These are phyloP conservation scores for Xylaria sp. DNA, from an alignment of 2,329 filamentous ascomycete genomes.

Conservation along the genomic window DNA sequence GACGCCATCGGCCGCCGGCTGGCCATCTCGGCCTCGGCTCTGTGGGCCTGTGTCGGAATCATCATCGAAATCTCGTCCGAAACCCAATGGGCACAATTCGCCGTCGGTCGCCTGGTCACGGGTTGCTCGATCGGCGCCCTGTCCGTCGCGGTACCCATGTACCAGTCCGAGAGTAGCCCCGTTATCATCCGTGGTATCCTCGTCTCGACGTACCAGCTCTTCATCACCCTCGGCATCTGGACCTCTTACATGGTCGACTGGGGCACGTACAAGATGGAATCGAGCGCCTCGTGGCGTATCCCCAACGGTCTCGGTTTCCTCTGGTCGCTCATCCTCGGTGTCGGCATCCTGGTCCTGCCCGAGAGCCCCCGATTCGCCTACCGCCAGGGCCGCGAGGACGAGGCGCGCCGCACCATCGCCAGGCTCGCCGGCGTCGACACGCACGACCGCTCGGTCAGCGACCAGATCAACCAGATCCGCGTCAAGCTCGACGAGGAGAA, in stretches of 20 bases:
- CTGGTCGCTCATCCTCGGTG: conserved; percentile 56
- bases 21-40: conserved; percentile 63
- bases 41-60: conserved; percentile 66
- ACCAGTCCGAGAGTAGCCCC: conserved; percentile 68
- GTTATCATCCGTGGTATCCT: conserved; percentile 66
- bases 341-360: conserved; percentile 55
- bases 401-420: conserved; percentile 53
- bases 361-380: conserved; percentile 58
- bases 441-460: conserved; percentile 45
- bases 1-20: conserved; percentile 64
- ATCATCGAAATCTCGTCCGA: conserved; percentile 63
- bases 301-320: conserved; percentile 60
- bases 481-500: conserved; percentile 54
- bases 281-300: conserved; percentile 63
- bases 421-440: conserved; percentile 47
- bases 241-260: conserved; percentile 61
- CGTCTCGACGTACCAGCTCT: conserved; percentile 67
- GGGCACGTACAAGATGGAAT: conserved; percentile 53
- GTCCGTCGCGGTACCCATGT: conserved; percentile 68
- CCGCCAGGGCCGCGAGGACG: conserved; percentile 48
- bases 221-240: conserved; percentile 71
- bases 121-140: conserved; percentile 67
- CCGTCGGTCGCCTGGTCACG: conserved; percentile 66
- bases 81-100: conserved; percentile 64
- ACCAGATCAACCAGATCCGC: conserved; percentile 55